Evolutionary conservation across 1,139 yeast genomes (phyloP), one percentile per base, ranked within the genome.

Genomic region (Entelexis paramagnoliae): DNA sequence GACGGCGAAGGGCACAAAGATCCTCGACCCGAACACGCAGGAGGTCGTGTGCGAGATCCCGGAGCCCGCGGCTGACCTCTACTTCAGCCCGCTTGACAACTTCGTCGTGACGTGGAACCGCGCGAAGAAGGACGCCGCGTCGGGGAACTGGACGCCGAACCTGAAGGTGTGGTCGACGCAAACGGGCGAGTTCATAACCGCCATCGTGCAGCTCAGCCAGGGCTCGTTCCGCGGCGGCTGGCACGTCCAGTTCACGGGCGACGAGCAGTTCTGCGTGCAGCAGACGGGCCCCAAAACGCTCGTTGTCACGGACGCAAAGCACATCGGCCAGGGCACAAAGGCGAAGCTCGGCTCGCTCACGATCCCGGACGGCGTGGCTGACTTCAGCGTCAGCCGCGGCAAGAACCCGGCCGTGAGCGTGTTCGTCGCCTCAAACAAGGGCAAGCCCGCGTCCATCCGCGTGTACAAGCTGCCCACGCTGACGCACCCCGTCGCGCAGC

Each of bases 381-480:
- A 78, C 61, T 78, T 79, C 75, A 76, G 74, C 66, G 70, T 89
- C 45, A 81, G 95, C 33, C 96, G 96, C 1, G 96, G 97, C 46
- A 80, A 79, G 63, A 86, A 85, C 66, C 93, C 96, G 52, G 79
- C 94, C n/a, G 78, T 91, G 59, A 96, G 96, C 26, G 80, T 91
- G 33, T 93, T 91, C 65, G 78, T 85, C 35, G 95, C 96, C 9
- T 96, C 88, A 63, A 77, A 79, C 60, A 72, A 76, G 51, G 72
- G 72, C 54, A 82, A 83, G 64, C 98, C 97, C 3, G 96, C 96
- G 13, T 78, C 76, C 59, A 91, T 91, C 50, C 78, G 83, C 58
- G 84, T 93, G 58, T 93, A 83, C 75, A 78, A 84, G 67, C 73
- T 82, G 62, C 75, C 76, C 32, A 78, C 79, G 63, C 83, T 88